These are phyloP conservation scores for Neonectria ditissima DNA, from an alignment of 2,329 filamentous ascomycete genomes.

Conservation along the genomic window DNA sequence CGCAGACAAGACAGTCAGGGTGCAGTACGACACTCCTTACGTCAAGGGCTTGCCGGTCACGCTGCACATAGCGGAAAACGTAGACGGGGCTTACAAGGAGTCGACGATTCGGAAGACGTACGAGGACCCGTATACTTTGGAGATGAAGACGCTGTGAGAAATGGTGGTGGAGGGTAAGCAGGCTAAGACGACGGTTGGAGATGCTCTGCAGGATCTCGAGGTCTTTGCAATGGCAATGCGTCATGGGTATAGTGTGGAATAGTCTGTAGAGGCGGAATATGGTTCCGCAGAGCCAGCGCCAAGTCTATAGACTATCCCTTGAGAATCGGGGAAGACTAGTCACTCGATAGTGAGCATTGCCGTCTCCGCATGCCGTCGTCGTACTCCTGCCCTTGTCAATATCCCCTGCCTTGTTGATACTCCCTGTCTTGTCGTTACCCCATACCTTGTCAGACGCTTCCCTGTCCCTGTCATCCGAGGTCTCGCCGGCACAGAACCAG, in stretches of 20 bases:
- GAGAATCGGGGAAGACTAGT: no score
- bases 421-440: no score
- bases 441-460: not conserved
- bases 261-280: no score
- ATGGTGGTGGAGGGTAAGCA: slow-evolving; percentile 36
- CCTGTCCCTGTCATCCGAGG: not conserved
- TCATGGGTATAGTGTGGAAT: not conserved
- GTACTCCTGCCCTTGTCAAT: not conserved
- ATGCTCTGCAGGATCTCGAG: slow-evolving; percentile 48
- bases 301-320: no score
- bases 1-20: slow-evolving; percentile 3
- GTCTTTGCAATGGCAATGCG: slow-evolving; percentile 43
- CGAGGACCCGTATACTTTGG: slow-evolving; percentile 54
- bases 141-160: slow-evolving; percentile 52
- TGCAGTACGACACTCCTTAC: slow-evolving; percentile 57
- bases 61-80: slow-evolving; percentile 58
- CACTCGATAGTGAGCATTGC: not conserved
- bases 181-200: slow-evolving; percentile 45
- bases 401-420: no score
- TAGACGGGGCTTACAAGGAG: slow-evolving; percentile 53
- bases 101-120: slow-evolving; percentile 57
- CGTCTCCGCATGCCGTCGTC: no score
- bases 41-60: slow-evolving; percentile 66
- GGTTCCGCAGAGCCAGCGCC: no score
- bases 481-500: not conserved